Evolutionary conservation across 2,329 filamentous ascomycete species (phyloP).

Genomic region (Coniella lustricola): DNA sequence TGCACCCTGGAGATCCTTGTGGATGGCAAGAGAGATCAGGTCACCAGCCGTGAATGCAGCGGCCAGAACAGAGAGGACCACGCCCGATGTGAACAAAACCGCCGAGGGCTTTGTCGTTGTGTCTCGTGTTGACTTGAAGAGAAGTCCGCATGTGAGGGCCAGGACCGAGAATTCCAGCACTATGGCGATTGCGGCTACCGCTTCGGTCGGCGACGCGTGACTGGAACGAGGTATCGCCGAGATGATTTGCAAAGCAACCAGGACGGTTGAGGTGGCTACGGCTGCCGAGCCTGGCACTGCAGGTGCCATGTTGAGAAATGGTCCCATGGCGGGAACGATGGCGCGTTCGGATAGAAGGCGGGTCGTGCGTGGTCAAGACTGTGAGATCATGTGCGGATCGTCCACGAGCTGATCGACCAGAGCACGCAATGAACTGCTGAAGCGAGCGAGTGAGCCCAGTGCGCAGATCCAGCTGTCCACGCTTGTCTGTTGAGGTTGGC

Average conservation of each 20-base stretch:
- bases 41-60: conserved; percentile 38
- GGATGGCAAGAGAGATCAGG: conserved; percentile 34
- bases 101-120: conserved; percentile 22
- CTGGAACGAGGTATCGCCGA: conserved; percentile 29
- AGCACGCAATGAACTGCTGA: conserved; percentile 9
- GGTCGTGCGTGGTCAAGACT: conserved; percentile 10
- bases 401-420: conserved; percentile 7
- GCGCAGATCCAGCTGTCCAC: conserved; percentile 13
- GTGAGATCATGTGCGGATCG: conserved; percentile 11
- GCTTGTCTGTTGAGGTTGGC: not conserved
- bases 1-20: conserved; percentile 27
- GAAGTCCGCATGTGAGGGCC: conserved; percentile 27
- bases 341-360: not conserved
- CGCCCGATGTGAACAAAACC: conserved; percentile 30
- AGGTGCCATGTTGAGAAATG: conserved; percentile 23
- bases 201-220: conserved; percentile 25
- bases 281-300: conserved; percentile 30
- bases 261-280: conserved; percentile 31
- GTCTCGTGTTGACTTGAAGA: conserved; percentile 22
- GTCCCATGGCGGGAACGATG: conserved; percentile 1
- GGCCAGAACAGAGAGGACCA: conserved; percentile 37
- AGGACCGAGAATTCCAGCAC: conserved; percentile 31
- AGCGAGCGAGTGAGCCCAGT: conserved; percentile 1
- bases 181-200: conserved; percentile 32
- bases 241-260: conserved; percentile 33